These are phyloP conservation scores for Fusarium sp. DNA, from an alignment of 2,329 filamentous ascomycete genomes.

Conservation along the genomic window DNA sequence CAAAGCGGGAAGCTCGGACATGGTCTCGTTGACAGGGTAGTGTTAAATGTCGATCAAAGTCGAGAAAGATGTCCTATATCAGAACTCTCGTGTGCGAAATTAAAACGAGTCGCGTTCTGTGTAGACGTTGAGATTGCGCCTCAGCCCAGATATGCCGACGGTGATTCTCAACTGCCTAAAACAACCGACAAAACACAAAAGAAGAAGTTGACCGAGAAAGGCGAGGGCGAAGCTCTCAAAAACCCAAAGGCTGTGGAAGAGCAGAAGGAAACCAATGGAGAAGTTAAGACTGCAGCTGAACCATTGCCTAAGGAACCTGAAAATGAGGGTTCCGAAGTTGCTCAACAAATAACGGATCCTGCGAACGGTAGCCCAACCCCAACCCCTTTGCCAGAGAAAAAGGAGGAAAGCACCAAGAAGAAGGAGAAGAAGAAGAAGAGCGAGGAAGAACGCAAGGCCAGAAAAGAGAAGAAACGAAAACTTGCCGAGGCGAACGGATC, in stretches of 20 bases:
- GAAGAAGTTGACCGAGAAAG: conserved; percentile 74
- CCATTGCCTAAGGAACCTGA: conserved; percentile 56
- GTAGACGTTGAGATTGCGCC: conserved; percentile 98
- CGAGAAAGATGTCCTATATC: conserved; percentile 83
- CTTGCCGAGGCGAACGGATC: conserved; percentile 89
- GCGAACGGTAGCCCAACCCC: conserved; percentile 44
- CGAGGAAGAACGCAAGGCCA: conserved; percentile 90
- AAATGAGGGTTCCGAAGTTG: conserved; percentile 52
- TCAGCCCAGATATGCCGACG: conserved; percentile 81
- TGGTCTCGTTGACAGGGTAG: conserved; percentile 80
- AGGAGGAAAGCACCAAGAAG: conserved; percentile 72
- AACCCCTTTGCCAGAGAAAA: conserved; percentile 41
- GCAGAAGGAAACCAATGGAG: conserved; percentile 55
- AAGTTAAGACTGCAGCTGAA: conserved; percentile 59
- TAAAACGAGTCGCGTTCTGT: conserved; percentile 92
- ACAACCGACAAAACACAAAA: conserved; percentile 67
- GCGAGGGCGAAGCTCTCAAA: conserved; percentile 81
- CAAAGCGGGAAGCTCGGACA: conserved; percentile 59
- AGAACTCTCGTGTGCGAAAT: conserved; percentile 83
- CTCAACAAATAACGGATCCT: conserved; percentile 47
- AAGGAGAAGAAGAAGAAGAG: conserved; percentile 97
- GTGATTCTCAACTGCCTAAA: conserved; percentile 58
- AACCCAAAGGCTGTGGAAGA: conserved; percentile 71
- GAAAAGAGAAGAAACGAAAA: conserved; percentile 88
- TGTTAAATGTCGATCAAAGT: conserved; percentile 87